A percentile compares a stretch with the other conserved stretches of the same genome.
phyloP scores from a whole-genome alignment of 2,329 filamentous ascomycete species.

The Lizonia empirigonia region DNA sequence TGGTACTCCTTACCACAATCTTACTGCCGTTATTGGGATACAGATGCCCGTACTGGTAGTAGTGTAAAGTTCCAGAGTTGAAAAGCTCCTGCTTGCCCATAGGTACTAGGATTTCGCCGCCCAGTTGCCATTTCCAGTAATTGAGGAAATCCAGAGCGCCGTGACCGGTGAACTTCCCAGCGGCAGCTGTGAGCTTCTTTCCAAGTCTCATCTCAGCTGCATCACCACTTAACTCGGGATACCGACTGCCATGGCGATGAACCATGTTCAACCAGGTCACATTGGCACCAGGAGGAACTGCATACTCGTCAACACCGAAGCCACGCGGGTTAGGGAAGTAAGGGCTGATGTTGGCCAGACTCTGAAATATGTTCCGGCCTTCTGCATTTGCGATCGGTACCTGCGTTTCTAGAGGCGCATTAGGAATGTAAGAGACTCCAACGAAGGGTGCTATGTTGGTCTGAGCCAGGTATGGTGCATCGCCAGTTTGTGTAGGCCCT shows the following conservation, averaged over 20 bases:
- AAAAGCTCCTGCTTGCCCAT: constrained; percentile 75
- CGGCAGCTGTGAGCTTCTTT: constrained; percentile 62
- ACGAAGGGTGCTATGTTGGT: constrained; percentile 69
- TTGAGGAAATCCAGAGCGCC: constrained; percentile 70
- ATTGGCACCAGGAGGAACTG: constrained; percentile 68
- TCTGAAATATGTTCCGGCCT: constrained; percentile 70
- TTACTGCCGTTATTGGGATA: constrained; percentile 72
- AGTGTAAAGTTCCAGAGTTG: constrained; percentile 71
- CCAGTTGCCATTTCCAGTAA: constrained; percentile 71
- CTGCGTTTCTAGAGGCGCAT: constrained; percentile 72
- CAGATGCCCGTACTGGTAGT: constrained; percentile 73
- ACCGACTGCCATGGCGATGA: constrained; percentile 74
- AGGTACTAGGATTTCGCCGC: constrained; percentile 73
- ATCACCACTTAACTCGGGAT: constrained; percentile 66
- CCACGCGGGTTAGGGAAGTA: constrained; percentile 71
- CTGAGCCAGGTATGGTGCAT: constrained; percentile 72
- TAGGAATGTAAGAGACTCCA: constrained; percentile 67
- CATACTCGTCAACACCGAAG: constrained; percentile 75
- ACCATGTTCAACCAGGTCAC: constrained; percentile 75
- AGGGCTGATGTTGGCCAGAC: constrained; percentile 72
- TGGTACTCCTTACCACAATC: constrained; percentile 75
- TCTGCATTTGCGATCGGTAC: constrained; percentile 65
- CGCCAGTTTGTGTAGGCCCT: constrained; percentile 73
- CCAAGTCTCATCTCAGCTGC: constrained; percentile 61
- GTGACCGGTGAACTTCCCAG: constrained; percentile 60